Conservation (phyloP, 78 protist species). For the Capsaspora owczarzaki region DNA sequence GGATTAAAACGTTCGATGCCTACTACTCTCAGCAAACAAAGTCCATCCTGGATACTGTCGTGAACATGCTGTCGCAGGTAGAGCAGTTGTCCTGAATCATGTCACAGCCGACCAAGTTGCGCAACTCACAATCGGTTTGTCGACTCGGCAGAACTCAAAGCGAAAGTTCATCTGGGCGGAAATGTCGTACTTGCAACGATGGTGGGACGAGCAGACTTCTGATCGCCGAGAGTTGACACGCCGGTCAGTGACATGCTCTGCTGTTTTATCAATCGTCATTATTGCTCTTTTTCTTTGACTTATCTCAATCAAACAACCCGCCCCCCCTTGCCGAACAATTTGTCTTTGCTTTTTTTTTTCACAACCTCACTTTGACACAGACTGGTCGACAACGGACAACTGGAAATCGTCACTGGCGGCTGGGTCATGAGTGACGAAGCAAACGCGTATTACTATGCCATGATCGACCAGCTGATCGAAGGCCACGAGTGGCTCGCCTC, state of each 20-base stretch:
- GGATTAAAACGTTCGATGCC: not conserved
- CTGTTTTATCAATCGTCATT: not conserved
- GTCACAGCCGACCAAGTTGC: not conserved
- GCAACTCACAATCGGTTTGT: not conserved
- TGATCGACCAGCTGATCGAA: conserved; percentile 63
- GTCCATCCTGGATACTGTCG: not conserved
- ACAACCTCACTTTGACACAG: not conserved
- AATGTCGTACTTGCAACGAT: not conserved
- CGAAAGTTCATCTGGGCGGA: conserved; percentile 1
- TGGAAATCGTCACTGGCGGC: conserved; percentile 44
- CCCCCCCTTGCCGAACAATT: not conserved
- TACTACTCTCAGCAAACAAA: not conserved
- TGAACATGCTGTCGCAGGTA: not conserved
- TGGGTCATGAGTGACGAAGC: conserved; percentile 71
- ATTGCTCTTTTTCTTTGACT: not conserved
- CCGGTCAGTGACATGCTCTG: not conserved
- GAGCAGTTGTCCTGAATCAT: not conserved
- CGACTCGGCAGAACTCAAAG: not conserved
- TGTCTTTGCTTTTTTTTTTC: not conserved
- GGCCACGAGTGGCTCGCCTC: conserved; percentile 50
- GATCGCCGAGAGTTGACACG: not conserved
- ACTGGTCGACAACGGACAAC: conserved; percentile 30
- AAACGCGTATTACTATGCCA: conserved; percentile 9
- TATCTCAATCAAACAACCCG: not conserved
- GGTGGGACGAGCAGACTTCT: not conserved